Evolutionary conservation across 768 basidiomycete species (phyloP).

Genomic region (Tremella mesenterica): DNA sequence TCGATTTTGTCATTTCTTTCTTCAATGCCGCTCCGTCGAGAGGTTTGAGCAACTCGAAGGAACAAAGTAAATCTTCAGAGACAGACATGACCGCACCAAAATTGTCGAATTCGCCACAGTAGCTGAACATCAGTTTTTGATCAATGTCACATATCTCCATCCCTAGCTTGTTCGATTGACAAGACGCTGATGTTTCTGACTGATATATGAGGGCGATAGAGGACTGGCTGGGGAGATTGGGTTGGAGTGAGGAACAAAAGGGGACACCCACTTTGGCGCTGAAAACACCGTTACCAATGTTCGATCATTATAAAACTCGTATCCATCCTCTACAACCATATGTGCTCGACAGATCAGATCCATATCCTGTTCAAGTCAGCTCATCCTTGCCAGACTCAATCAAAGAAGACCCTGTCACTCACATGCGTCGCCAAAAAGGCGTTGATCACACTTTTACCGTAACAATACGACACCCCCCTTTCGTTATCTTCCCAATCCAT

Average conservation of each 20-base stretch:
- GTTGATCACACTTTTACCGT: conserved; percentile 94
- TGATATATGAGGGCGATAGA: too few relatives aligned
- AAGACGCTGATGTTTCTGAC: too few relatives aligned
- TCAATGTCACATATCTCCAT: too few relatives aligned
- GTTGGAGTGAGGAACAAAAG: not conserved
- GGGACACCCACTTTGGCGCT: conserved; percentile 73
- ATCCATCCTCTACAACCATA: conserved; percentile 95
- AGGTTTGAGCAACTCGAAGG: conserved; percentile 93
- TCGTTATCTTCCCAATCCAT: conserved; percentile 99
- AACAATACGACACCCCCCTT: conserved; percentile 96
- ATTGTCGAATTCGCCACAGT: conserved; percentile 45
- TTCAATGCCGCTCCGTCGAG: conserved; percentile 86
- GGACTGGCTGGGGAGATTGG: too few relatives aligned
- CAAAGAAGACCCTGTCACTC: conserved; percentile 12
- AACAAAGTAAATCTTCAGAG: conserved; percentile 92
- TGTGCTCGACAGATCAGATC: conserved; percentile 98
- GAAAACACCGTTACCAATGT: conserved; percentile 98
- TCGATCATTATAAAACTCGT: conserved; percentile 99
- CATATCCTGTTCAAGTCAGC: conserved; percentile 60
- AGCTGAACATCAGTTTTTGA: conserved; percentile 22
- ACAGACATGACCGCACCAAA: conserved; percentile 58
- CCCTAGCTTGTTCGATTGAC: too few relatives aligned
- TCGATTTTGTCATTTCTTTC: conserved; percentile 98
- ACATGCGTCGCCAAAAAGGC: conserved; percentile 63
- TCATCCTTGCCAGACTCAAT: not conserved